Percentiles rank a stretch among this genome's conserved stretches.
Evolutionary conservation across 2,329 filamentous ascomycete species (phyloP).

Genomic region (Colletotrichum sp.): DNA sequence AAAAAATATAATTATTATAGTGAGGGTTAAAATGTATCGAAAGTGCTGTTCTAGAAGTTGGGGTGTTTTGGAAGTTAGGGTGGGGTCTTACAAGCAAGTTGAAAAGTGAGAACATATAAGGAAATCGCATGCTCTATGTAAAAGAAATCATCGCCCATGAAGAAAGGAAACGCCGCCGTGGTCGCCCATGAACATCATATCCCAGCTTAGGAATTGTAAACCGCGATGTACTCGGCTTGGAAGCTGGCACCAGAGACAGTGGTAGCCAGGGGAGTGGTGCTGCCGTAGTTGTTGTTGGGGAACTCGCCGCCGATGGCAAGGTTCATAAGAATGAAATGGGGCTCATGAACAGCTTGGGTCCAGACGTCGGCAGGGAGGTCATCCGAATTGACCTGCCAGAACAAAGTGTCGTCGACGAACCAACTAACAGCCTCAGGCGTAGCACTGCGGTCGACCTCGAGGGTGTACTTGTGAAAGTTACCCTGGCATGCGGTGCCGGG

Average conservation of each 20-base stretch:
- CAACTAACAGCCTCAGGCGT: slow-evolving; percentile 37
- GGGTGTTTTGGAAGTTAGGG: no score
- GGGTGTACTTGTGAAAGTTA: slow-evolving; percentile 36
- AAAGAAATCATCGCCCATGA: background rate
- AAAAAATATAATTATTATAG: no score
- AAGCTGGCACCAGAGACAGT: slow-evolving; percentile 21
- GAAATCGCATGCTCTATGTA: background rate
- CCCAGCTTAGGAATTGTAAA: slow-evolving; percentile 18
- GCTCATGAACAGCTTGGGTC: slow-evolving; percentile 30
- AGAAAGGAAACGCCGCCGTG: background rate
- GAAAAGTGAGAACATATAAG: background rate
- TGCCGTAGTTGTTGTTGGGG: slow-evolving; percentile 25
- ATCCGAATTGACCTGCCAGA: slow-evolving; percentile 29
- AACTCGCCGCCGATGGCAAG: slow-evolving; percentile 44
- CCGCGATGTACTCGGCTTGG: slow-evolving; percentile 23
- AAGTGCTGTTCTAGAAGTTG: no score
- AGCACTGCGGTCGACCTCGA: slow-evolving; percentile 36
- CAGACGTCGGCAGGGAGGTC: slow-evolving; percentile 34
- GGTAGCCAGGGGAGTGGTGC: slow-evolving; percentile 2
- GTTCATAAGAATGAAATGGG: slow-evolving; percentile 42
- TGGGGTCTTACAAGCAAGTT: background rate
- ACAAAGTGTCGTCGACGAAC: slow-evolving; percentile 35
- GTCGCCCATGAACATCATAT: background rate
- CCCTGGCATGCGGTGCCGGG: slow-evolving; percentile 28
- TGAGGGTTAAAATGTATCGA: no score